Evolutionary conservation across 2,329 filamentous ascomycete species (phyloP).

Genomic region (Sordariomycetes sp.): DNA sequence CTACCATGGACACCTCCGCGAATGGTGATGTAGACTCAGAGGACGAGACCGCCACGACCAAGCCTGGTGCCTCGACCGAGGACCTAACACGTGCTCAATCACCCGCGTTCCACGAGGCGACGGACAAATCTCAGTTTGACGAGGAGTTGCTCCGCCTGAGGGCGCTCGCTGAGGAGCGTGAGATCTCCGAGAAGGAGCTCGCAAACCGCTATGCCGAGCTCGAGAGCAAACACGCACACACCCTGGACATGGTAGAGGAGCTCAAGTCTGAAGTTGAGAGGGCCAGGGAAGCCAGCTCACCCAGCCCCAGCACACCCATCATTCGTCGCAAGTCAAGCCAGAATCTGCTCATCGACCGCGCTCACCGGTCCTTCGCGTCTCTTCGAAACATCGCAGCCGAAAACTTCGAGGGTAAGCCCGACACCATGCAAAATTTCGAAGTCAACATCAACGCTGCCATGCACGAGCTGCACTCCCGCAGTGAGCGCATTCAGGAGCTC

Average conservation of each 20-base stretch:
- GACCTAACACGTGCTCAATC: slow-evolving; percentile 21
- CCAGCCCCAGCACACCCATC: slow-evolving; percentile 59
- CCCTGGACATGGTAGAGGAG: slow-evolving; percentile 79
- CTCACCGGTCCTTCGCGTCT: slow-evolving; percentile 82
- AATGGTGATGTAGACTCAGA: slow-evolving; percentile 40
- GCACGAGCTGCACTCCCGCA: slow-evolving; percentile 79
- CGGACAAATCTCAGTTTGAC: slow-evolving; percentile 38
- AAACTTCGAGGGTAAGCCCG: slow-evolving; percentile 72
- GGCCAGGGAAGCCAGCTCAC: slow-evolving; percentile 53
- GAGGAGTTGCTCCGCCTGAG: slow-evolving; percentile 66
- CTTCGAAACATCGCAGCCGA: slow-evolving; percentile 82
- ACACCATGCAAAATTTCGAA: slow-evolving; percentile 87
- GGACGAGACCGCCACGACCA: slow-evolving; percentile 34
- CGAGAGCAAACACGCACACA: slow-evolving; percentile 71
- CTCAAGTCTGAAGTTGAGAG: slow-evolving; percentile 80
- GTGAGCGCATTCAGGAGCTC: slow-evolving; percentile 82
- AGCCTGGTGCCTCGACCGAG: slow-evolving; percentile 26
- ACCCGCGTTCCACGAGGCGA: neutral
- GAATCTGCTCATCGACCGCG: slow-evolving; percentile 81
- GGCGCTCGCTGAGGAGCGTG: slow-evolving; percentile 64
- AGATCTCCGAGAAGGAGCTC: slow-evolving; percentile 63
- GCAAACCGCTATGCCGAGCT: slow-evolving; percentile 74
- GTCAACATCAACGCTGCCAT: slow-evolving; percentile 84
- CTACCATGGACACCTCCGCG: slow-evolving; percentile 53
- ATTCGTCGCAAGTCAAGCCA: slow-evolving; percentile 92